Base-by-base conservation (phyloP, 768 basidiomycete species). In the Hypholoma fasciculare region DNA sequence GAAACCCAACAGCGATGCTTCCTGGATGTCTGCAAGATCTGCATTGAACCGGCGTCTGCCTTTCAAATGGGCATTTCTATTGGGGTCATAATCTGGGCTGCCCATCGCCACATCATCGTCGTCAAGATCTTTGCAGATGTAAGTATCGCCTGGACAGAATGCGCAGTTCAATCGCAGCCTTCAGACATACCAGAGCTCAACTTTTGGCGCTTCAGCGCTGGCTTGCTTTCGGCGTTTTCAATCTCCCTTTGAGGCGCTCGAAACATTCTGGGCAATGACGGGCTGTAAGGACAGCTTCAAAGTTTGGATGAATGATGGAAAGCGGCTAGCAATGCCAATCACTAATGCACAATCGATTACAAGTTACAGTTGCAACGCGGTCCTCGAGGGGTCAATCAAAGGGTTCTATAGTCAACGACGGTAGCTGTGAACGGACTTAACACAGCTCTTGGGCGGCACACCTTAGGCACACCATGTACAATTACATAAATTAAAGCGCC, bases 1-100 rank as follows among this genome's bases (percentile, higher is more conserved):
- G 54, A 80, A 69, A 4, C 79, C 77, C 20, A 62, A 63, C 17
- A 65, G 64, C 52, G 71, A 74, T 34, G 74, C 73, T 11, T 72
- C 71, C 53, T 73, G 72, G 51, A 85, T 58, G 59, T 83, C 81
- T 2, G 68, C 63, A n/a, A 86, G 72, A 71, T 88, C 86, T 34
- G 84, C 84, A 9, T 70, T 74, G 66, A 85, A 87, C 53, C 82
- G 75, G 63, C 76, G 82, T 30, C 85, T 74, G 7, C 86, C 86
- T 66, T 82, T 86, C 65, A 85, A 69, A 48, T 76, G 71, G 7
- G 69, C 67, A 62, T 82, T 80, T 67, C 72, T 78, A 44, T 63
- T 65, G 4, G 69, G 63, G 51, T 72, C 67, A 44, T 69, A 67
- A 19, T 44, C 56, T 19, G 54, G 23, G 26, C 30, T 9, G 6